Percentiles rank a stretch among this genome's conserved stretches.
phyloP scores from a whole-genome alignment of 1,139 yeast genomes.

The Yamadazyma mexicana region DNA sequence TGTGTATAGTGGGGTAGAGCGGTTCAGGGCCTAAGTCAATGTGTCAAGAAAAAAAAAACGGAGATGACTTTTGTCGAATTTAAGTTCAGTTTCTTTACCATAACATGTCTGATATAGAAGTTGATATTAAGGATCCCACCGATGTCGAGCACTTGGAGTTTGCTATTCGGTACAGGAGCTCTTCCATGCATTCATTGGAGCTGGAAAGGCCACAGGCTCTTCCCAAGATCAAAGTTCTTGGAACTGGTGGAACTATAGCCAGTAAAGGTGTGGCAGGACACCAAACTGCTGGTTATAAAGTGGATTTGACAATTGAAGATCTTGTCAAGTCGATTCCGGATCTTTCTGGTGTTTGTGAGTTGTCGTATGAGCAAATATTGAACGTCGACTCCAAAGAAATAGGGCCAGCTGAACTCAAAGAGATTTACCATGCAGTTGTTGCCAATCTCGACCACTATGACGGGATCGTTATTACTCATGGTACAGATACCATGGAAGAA shows the following conservation, averaged over 20 bases:
- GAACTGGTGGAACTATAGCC: slow-evolving; percentile 77
- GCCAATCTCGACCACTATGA: slow-evolving; percentile 48
- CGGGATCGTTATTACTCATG: slow-evolving; percentile 68
- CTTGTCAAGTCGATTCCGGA: slow-evolving; percentile 61
- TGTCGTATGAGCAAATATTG: slow-evolving; percentile 64
- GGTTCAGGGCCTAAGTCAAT: neutral
- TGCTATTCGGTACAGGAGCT: slow-evolving; percentile 18
- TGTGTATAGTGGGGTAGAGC: neutral
- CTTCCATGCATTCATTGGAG: slow-evolving; percentile 13
- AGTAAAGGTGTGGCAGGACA: slow-evolving; percentile 57
- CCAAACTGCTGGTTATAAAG: slow-evolving; percentile 68
- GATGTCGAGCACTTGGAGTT: slow-evolving; percentile 16
- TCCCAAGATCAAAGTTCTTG: slow-evolving; percentile 57
- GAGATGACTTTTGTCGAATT: neutral
- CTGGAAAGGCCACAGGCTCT: slow-evolving; percentile 12
- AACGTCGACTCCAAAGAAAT: slow-evolving; percentile 68
- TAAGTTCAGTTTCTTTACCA: neutral
- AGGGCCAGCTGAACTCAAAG: slow-evolving; percentile 39
- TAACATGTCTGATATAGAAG: slow-evolving; percentile 13
- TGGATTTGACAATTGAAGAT: slow-evolving; percentile 66
- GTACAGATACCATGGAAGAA: slow-evolving; percentile 72
- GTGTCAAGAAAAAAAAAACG: neutral
- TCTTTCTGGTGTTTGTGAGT: slow-evolving; percentile 53
- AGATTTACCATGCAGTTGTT: slow-evolving; percentile 40
- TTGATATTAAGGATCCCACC: slow-evolving; percentile 11